Evolutionary conservation across 192 early-diverging fungal genomes (phyloP).

Genomic region (Bifiguratus adelaidae): DNA sequence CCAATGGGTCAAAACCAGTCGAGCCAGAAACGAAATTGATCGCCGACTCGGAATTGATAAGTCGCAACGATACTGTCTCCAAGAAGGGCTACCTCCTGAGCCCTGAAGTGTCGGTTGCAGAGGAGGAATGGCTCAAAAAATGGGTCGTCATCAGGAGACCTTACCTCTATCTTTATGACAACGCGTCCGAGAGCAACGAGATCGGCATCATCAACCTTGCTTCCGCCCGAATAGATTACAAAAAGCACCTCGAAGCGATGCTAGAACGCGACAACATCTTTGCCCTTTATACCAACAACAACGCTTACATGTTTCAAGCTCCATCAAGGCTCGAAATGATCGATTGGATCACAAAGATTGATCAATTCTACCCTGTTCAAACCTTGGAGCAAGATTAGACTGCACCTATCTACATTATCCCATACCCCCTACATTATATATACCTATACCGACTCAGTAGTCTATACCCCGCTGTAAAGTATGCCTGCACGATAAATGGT

Average conservation of each 20-base stretch:
- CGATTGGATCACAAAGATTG: conserved; percentile 46
- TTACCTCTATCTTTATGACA: conserved; percentile 69
- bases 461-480: no score
- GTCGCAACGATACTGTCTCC: conserved; percentile 34
- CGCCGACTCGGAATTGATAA: no score
- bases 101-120: conserved; percentile 43
- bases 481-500: no score
- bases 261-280: conserved; percentile 54
- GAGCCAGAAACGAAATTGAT: no score
- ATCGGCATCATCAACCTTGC: conserved; percentile 66
- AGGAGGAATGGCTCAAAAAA: conserved; percentile 58
- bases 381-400: no score
- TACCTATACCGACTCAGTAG: no score
- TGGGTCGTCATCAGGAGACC: conserved; percentile 78
- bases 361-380: conserved; percentile 21
- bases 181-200: conserved; percentile 48
- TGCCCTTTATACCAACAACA: conserved; percentile 55
- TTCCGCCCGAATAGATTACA: conserved; percentile 52
- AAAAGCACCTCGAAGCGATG: conserved; percentile 40
- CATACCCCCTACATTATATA: no score
- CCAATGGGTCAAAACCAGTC: no score
- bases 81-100: conserved; percentile 39
- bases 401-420: no score
- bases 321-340: conserved; percentile 46
- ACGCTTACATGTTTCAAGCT: conserved; percentile 56